Base-by-base conservation (phyloP, 2,329 filamentous ascomycete species). In the Dactylellina parvicollis region DNA sequence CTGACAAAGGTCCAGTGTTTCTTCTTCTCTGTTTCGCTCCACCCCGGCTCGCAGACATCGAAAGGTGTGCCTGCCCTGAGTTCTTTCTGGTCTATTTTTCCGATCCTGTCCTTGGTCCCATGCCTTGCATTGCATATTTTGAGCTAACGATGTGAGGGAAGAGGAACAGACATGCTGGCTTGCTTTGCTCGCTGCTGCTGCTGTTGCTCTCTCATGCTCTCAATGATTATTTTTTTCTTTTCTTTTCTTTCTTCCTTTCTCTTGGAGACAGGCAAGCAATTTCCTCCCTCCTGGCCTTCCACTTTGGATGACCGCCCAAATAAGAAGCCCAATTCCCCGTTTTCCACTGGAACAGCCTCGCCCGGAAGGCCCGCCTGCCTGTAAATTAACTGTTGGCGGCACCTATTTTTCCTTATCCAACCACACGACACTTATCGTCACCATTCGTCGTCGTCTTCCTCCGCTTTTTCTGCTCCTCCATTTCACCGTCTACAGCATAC, bases 241-340 rank as follows among this genome's bases (percentile, higher is more conserved):
- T 18, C 28, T 52, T 28, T 12, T n/a, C n/a, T 36, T 22, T 30
- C 20, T 52, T 20, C 34, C 40, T 59, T 47, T 46, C 30, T 14
- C 50, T 47, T 56, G 40, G 38, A 47, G 49, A 54, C 38, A 56
- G 40, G 24, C 26, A 50, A 52, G 52, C 47, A 69, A 54, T 69
- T 61, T 52, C 47, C 54, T 59, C 55, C 60, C 69, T 73, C 69
- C 69, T 73, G 60, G 69, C 69, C 69, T 73, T 73, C 69, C 69
- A 60, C 69, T 73, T 73, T 65, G 54, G 69, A 73, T 34, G 59
- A 54, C 60, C 38, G 40, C 62, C 62, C 62, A 60, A 73, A 73
- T 73, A 73, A 73, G 69, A 73, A 73, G 60, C 47, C 59, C 54
- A 66, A 66, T 57, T 73, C 60, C 69, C 69, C 69, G 60, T 73